Base-by-base conservation (phyloP, 176 grass and related monocot genomes). In the Eragrostis nindensis region DNA sequence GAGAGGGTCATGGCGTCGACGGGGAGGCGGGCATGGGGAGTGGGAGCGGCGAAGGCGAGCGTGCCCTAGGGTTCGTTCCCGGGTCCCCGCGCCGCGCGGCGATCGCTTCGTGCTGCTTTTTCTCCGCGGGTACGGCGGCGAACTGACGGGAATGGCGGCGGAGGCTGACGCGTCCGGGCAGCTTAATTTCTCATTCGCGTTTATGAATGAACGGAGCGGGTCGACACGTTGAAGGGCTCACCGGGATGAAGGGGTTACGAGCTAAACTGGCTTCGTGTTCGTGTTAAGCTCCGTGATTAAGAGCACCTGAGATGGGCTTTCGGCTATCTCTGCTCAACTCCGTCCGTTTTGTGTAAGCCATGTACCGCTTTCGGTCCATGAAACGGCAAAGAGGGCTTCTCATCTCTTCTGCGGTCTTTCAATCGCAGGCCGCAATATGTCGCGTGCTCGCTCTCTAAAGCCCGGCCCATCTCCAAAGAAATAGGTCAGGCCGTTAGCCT, bases 1-100 rank as follows among this genome's bases (percentile, higher is more conserved):
- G 90, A 68, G 77, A 93, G 84, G 71, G 66, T 90, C 95, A 97
- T 97, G 66, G 80, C 62, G 77, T 44, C 48, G 63, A 53, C 6
- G 66, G 72, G 49, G 36, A 8, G 61, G 18, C 57, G 38, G 66
- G 86, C 74, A 65, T 73, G 42, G 70, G 61, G 46, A 11, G 63
- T 57, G 41, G 22, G 44, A 2, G 7, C 21, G 7, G 61, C 1
- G 8, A 36, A 40, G 40, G 26, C 14, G 43, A 39, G 66, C 3
- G 25, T 1, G 38, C 68, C 36, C 45, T 72, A 78, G 78, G 82
- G 82, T 79, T 86, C 52, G 30, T 25, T 11, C 27, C 12, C 21
- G 38, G n/a, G 21, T 42, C 40, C 50, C 42, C 27, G 41, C 22
- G 55, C 17, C 71, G 18, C 27, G 15, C 49, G 41, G 75, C 75